A percentile compares a stretch with the other conserved stretches of the same genome.
These are phyloP conservation scores for Fusarium dimerum DNA, from an alignment of 2,329 filamentous ascomycete species.

Conservation along the genomic window DNA sequence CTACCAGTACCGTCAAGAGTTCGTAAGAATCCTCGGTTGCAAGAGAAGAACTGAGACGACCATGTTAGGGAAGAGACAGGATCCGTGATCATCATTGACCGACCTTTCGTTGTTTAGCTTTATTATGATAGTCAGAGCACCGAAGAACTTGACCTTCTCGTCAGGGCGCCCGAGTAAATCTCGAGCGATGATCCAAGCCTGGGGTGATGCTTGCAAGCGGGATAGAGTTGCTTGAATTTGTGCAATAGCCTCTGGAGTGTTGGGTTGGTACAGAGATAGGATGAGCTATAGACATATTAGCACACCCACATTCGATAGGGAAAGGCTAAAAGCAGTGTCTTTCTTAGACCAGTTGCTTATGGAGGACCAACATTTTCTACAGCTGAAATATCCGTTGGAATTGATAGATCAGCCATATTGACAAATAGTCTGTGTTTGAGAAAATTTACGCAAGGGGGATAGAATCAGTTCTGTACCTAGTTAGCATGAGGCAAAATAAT, in stretches of 20 bases:
- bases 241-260: slow-evolving; percentile 47
- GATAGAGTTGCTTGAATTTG: slow-evolving; percentile 73
- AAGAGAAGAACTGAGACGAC: slow-evolving; percentile 45
- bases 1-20: slow-evolving; percentile 61
- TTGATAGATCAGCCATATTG: neutral
- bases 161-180: slow-evolving; percentile 68
- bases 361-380: neutral
- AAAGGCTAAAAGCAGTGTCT: neutral
- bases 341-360: neutral
- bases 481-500: neutral
- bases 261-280: slow-evolving; percentile 54
- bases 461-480: neutral
- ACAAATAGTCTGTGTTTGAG: neutral
- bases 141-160: slow-evolving; percentile 85
- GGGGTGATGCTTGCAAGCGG: slow-evolving; percentile 72
- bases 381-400: neutral
- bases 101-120: slow-evolving; percentile 93
- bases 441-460: neutral
- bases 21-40: slow-evolving; percentile 58
- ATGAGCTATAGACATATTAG: slow-evolving; percentile 43
- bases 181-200: slow-evolving; percentile 86
- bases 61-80: neutral
- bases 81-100: neutral
- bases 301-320: neutral
- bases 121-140: slow-evolving; percentile 86